Percentiles rank a stretch among this genome's conserved stretches.
Conservation (phyloP, 306 rosid species). For the Luffa aegyptiaca region DNA sequence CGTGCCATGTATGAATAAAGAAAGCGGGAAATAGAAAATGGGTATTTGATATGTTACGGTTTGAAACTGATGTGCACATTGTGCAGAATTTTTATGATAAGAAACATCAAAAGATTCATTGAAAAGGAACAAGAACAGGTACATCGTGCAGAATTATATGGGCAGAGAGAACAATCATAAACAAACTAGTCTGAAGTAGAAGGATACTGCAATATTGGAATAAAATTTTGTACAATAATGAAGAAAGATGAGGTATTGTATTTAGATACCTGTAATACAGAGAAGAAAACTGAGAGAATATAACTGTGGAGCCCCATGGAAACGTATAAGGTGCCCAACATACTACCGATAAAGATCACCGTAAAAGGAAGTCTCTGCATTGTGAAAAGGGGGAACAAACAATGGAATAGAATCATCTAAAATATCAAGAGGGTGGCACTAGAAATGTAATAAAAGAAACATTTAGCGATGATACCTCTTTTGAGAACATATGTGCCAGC, state of each 20-base stretch:
- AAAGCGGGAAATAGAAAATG: not conserved
- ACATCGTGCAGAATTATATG: not conserved
- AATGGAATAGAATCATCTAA: not conserved
- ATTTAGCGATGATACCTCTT: slow-evolving; percentile 46
- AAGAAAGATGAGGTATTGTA: slow-evolving; percentile 5
- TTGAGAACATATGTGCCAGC: slow-evolving; percentile 66
- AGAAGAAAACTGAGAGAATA: slow-evolving; percentile 77
- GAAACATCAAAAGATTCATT: too few species aligned
- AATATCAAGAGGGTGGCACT: not conserved
- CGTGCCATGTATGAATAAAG: not conserved
- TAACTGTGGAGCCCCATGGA: slow-evolving; percentile 93
- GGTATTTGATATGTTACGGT: not conserved
- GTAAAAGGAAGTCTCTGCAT: slow-evolving; percentile 91
- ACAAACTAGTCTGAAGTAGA: not conserved
- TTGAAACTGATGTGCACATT: not conserved
- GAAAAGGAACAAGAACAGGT: not conserved
- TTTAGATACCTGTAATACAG: slow-evolving; percentile 68
- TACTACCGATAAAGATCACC: slow-evolving; percentile 63
- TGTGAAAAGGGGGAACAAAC: slow-evolving; percentile 6
- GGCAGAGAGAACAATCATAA: not conserved
- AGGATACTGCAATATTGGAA: not conserved
- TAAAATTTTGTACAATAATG: not conserved
- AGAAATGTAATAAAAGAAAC: not conserved
- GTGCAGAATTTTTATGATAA: not conserved
- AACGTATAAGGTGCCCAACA: slow-evolving; percentile 82